Base-by-base conservation (phyloP, 179 eudicot genomes). In the Beta lomatogona region DNA sequence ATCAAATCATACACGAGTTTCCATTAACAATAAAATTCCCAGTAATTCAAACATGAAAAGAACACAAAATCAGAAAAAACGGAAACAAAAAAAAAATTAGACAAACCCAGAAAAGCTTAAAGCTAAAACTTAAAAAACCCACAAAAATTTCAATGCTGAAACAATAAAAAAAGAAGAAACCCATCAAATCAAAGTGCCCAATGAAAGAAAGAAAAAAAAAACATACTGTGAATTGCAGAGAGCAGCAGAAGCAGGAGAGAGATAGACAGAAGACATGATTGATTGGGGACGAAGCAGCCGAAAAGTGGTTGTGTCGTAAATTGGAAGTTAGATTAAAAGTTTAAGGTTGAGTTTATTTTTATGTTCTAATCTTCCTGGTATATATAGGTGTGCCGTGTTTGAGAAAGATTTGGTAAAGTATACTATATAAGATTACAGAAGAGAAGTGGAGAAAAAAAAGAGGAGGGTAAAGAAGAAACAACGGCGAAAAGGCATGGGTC, bases 201-300 rank as follows among this genome's bases (percentile, higher is more conserved):
- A 46, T 18, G 4, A 25, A 71, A 79, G 65, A 50, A 9, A 46
- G 18, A 5, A 31, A 57, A 19, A 50, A 28, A 72, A 22, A 52
- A 25, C 88, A 74, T 82, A 92, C 96, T 87, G 80, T 18, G 91
- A 81, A 76, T 83, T 85, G 77, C 83, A 73, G 36, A 88, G 79
- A 81, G 90, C 53, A 63, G 86, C 81, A 41, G 94, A 80, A 57
- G 88, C 84, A 83, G 87, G 73, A 88, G 89, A 91, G 44, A 87
- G 83, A 75, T 82, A 82, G 64, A 88, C 71, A 77, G 94, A 87
- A 83, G 91, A 92, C 94, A 88, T 89, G 82, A 66, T 59, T 28
- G 18, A 21, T 25, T 41, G 4, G 72, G 83, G n/a, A 78, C 55
- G 72, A 71, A 58, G 28, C 77, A 65, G 36, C 31, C 72, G 73